Evolutionary conservation across 805 yeast species (phyloP).

Genomic region (Candida palmyrensis): DNA sequence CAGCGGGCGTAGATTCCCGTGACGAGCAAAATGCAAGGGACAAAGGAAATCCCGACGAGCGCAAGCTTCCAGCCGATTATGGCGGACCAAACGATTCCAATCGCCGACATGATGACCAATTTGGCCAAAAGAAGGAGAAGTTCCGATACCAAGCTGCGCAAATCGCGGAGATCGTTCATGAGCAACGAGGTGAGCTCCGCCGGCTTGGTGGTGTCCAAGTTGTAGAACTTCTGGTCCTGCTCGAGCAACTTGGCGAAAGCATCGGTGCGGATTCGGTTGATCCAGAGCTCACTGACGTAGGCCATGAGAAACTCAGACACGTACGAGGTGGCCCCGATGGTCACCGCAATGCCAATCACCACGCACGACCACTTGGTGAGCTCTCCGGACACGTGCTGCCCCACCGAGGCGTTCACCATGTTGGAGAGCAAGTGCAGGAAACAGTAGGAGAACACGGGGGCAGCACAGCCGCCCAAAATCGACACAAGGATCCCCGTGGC

Average conservation of each 20-base stretch:
- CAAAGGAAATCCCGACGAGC: slow-evolving; percentile 71
- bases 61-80: slow-evolving; percentile 82
- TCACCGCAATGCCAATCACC: slow-evolving; percentile 55
- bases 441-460: slow-evolving; percentile 75
- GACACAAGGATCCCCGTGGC: slow-evolving; percentile 50
- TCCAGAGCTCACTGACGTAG: slow-evolving; percentile 65
- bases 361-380: slow-evolving; percentile 59
- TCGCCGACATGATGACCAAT: slow-evolving; percentile 45
- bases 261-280: slow-evolving; percentile 44
- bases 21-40: slow-evolving; percentile 55
- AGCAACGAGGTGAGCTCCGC: slow-evolving; percentile 61
- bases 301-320: slow-evolving; percentile 46
- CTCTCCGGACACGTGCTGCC: slow-evolving; percentile 23
- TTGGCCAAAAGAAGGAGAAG: slow-evolving; percentile 53
- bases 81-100: slow-evolving; percentile 77
- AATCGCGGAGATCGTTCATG: slow-evolving; percentile 78
- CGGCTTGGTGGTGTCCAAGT: slow-evolving; percentile 29
- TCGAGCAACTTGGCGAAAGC: slow-evolving; percentile 45
- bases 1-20: slow-evolving; percentile 49
- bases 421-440: slow-evolving; percentile 66
- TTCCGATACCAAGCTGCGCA: slow-evolving; percentile 59
- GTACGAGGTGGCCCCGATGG: slow-evolving; percentile 58
- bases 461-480: slow-evolving; percentile 53
- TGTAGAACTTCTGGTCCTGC: slow-evolving; percentile 54
- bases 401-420: slow-evolving; percentile 45